Evolutionary conservation across 148 eudicot species (phyloP).

Genomic region (Spergularia marina): DNA sequence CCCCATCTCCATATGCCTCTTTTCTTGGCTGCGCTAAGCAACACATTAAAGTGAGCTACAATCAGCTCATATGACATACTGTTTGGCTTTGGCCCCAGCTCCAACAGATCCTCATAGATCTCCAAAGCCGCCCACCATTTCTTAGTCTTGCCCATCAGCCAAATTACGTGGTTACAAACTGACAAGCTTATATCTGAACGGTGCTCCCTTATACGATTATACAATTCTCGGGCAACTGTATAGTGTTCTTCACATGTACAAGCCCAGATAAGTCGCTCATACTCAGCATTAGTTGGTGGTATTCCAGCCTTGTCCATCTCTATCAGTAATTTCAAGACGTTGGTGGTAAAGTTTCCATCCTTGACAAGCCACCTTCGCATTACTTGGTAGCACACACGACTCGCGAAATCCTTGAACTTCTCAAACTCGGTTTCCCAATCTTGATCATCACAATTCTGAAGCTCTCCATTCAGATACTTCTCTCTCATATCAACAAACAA

Average conservation of each 20-base stretch:
- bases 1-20: conserved; percentile 96
- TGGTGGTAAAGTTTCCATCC: conserved; percentile 46
- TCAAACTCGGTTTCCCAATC: conserved; percentile 67
- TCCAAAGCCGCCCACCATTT: conserved; percentile 99
- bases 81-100: conserved; percentile 83
- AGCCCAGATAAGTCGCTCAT: conserved; percentile 87
- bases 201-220: conserved; percentile 63
- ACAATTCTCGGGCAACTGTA: conserved; percentile 71
- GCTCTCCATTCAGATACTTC: conserved; percentile 48
- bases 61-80: conserved; percentile 72
- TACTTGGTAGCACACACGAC: conserved; percentile 82
- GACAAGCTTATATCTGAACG: conserved; percentile 70
- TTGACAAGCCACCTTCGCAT: conserved; percentile 84
- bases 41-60: conserved; percentile 70
- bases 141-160: conserved; percentile 91
- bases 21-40: conserved; percentile 69
- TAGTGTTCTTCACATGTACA: conserved; percentile 82
- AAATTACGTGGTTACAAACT: conserved; percentile 85
- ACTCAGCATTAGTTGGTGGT: conserved; percentile 44
- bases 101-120: conserved; percentile 83
- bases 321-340: conserved; percentile 57
- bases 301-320: conserved; percentile 73
- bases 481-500: conserved; percentile 50
- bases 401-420: conserved; percentile 57
- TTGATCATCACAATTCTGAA: conserved; percentile 35